phyloP scores from a whole-genome alignment of 495 filamentous ascomycete species.

The Xylaria flabelliformis region DNA sequence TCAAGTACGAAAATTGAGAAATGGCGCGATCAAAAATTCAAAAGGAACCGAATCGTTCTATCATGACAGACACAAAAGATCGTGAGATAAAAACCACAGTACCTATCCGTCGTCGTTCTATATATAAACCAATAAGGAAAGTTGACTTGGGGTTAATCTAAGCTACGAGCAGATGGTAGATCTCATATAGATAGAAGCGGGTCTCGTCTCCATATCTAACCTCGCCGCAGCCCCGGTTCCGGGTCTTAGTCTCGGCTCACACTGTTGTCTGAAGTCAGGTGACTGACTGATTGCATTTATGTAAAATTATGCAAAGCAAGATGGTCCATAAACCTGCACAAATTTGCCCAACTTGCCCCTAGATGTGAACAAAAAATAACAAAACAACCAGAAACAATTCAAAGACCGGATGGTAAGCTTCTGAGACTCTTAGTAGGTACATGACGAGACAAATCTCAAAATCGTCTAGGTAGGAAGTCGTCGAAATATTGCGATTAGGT shows the following conservation, averaged over 20 bases:
- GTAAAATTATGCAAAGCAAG: no score
- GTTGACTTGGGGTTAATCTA: neutral
- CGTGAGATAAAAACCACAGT: neutral
- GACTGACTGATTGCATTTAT: no score
- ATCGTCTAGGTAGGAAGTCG: no score
- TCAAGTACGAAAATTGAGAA: neutral
- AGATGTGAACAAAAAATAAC: no score
- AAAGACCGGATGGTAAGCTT: no score
- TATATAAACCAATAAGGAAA: neutral
- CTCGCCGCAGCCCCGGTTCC: slow-evolving; percentile 7
- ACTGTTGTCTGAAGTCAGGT: no score
- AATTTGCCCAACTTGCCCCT: no score
- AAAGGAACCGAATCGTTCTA: neutral
- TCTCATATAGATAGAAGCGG: slow-evolving; percentile 8
- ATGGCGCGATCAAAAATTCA: neutral
- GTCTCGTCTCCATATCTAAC: slow-evolving; percentile 14
- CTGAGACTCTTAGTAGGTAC: no score
- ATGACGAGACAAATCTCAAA: no score
- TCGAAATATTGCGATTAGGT: no score
- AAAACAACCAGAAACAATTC: no score
- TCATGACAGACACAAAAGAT: neutral
- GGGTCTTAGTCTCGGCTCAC: neutral
- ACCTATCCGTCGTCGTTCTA: neutral
- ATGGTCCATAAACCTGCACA: no score
- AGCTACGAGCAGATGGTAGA: neutral